Base-by-base conservation (phyloP, 192 early-diverging fungal genomes). In the Rhizophagus clarus region DNA sequence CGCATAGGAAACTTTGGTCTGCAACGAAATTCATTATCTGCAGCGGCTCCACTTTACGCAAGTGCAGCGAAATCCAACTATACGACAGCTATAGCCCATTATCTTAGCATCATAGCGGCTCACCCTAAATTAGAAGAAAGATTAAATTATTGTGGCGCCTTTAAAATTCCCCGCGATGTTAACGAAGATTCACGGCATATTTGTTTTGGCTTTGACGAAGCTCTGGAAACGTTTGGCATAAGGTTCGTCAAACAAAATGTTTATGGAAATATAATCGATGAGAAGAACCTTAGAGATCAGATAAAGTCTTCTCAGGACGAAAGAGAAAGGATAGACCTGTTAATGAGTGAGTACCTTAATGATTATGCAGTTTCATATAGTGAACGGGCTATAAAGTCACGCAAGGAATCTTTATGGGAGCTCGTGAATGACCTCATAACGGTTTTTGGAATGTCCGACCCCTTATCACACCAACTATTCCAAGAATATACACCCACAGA, bases 381-480 rank as follows among this genome's bases (percentile, higher is more conserved):
- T 68, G 66, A 68, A 32, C 17, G 28, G 0, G 32, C 26, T 68
- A 32, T 68, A 17, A 68, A 68, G 4, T 68, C 66, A 68, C 7
- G 66, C 7, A 68, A 68, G 32, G 66, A 68, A 68, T 5, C 66
- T 34, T 68, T 68, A 28, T 68, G 66, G n/a, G 6, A 61, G 60
- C 4, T 61, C 60, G 15, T 61, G 60, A 34, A 34, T 34, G 32
- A 34, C 32, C 32, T 34, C 32, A 34, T 61, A 61, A 61, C n/a
- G 60, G 60, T 61, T 61, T 61, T 61, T 61, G 60, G 60, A 61
- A 61, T 61, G 60, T 15, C 2, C 5, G 60, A 61, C 2, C 32
- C 2, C 32, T 34, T 34, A 34, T 34, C 32, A 34, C 32, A 61
- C 14, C 60, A 4, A 22, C n/a, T 61, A 61, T 61, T 61, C n/a